Evolutionary conservation across 768 basidiomycete species (phyloP).

Genomic region (Russula olivacea): DNA sequence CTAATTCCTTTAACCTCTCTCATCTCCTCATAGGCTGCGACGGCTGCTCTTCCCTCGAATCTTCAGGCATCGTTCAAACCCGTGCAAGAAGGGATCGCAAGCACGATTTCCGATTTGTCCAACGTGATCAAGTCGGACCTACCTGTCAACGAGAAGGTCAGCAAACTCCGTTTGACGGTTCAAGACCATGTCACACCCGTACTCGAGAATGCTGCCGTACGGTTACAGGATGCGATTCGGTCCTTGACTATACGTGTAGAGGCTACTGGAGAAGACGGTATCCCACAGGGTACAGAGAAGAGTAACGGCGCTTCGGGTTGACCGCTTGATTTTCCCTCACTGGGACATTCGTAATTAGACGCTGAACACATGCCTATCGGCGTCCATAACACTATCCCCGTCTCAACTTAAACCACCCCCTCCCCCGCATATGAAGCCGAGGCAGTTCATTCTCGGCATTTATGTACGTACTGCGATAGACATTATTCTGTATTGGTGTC

Average conservation of each 20-base stretch:
- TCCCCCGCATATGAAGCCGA: neutral
- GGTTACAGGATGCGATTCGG: conserved; percentile 32
- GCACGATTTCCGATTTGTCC: conserved; percentile 49
- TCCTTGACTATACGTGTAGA: conserved; percentile 23
- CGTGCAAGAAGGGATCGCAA: conserved; percentile 48
- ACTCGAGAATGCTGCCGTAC: conserved; percentile 40
- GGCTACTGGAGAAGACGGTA: conserved; percentile 23
- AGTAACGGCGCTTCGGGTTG: conserved; percentile 18
- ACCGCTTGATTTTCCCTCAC: neutral
- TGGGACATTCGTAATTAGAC: conserved; percentile 3
- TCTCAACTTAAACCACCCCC: conserved; percentile 1
- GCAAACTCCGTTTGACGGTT: conserved; percentile 51
- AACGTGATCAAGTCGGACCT: conserved; percentile 50
- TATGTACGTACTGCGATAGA: conserved; percentile 17
- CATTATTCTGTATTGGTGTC: conserved; percentile 1
- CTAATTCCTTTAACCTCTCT: neutral
- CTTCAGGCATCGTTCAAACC: conserved; percentile 58
- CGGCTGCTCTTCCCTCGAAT: conserved; percentile 44
- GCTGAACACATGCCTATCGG: neutral
- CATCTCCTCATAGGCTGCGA: conserved; percentile 41
- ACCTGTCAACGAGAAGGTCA: conserved; percentile 57
- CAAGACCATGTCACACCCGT: conserved; percentile 55
- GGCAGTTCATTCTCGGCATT: conserved; percentile 3
- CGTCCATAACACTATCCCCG: conserved; percentile 5
- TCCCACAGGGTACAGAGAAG: conserved; percentile 14